phyloP scores from a whole-genome alignment of 352 stramenopile species.

The Globisporangium acanthophoron region DNA sequence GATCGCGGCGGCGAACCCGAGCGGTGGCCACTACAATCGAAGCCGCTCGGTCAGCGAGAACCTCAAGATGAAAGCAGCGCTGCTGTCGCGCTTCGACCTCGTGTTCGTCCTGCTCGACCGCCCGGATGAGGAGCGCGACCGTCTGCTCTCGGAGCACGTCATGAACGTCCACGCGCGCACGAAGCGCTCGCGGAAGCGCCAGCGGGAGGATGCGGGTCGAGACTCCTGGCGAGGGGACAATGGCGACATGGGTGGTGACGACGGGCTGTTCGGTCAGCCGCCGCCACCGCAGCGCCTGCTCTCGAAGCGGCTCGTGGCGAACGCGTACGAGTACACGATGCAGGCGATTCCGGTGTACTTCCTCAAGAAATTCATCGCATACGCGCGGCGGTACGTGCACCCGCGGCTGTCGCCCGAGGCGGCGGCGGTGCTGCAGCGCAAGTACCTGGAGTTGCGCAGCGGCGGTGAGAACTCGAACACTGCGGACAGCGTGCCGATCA shows the following conservation, averaged over 20 bases:
- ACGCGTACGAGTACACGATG: slow-evolving; percentile 39
- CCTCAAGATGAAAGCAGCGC: slow-evolving; percentile 93
- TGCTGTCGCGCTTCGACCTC: slow-evolving; percentile 97
- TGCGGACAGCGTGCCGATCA: slow-evolving; percentile 85
- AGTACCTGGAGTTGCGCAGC: slow-evolving; percentile 87
- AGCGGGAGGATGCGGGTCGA: slow-evolving; percentile 9
- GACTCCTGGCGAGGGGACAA: slow-evolving; percentile 19
- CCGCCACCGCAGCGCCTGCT: slow-evolving; percentile 19
- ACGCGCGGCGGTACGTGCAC: slow-evolving; percentile 93
- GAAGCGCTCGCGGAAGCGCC: slow-evolving; percentile 28
- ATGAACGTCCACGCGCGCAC: slow-evolving; percentile 82
- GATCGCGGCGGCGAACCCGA: slow-evolving; percentile 96
- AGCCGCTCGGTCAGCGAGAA: slow-evolving; percentile 94
- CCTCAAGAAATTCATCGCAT: slow-evolving; percentile 96
- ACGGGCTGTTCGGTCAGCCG: not conserved
- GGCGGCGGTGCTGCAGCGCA: slow-evolving; percentile 68
- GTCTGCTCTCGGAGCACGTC: slow-evolving; percentile 93
- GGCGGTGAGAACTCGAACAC: slow-evolving; percentile 45
- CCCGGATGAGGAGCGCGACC: slow-evolving; percentile 91
- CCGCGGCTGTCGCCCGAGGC: slow-evolving; percentile 73
- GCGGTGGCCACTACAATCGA: slow-evolving; percentile 95
- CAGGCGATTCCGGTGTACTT: slow-evolving; percentile 68
- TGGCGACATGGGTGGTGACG: slow-evolving; percentile 8
- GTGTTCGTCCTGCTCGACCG: slow-evolving; percentile 96
- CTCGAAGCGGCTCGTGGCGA: slow-evolving; percentile 47